Evolutionary conservation across 2,329 filamentous ascomycete species (phyloP), one percentile per base, ranked within the genome.

Genomic region (Colletotrichum sp.): DNA sequence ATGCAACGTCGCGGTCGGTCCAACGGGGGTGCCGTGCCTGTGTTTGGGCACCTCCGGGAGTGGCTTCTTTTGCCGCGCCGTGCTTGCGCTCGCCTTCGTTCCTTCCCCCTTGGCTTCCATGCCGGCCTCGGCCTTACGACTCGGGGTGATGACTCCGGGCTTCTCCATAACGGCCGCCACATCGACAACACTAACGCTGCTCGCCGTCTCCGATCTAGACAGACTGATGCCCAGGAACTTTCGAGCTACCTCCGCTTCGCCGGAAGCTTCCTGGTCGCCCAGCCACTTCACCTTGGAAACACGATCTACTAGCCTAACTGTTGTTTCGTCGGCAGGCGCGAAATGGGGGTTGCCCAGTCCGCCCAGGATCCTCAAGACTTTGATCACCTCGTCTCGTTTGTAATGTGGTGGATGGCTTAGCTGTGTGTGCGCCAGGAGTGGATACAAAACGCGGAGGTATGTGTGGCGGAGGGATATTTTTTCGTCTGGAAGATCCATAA

Each of bases 401-500:
- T 99, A 98, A 82, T 98, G 93, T 2, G 95, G 95, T 24, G 96
- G 93, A 69, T 95, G 90, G 80, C 92, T 94, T 58, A 99, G 91
- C 83, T 98, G 97, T 3, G 96, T 98, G 82, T 99, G 95, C 48
- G 95, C 94, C 26, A 99, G 89, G 28, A 99, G 89, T 0, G 97
- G 97, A 81, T 97, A 96, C 15, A 99, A 87, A 6, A 99, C 97
- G 36, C 97, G 93, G 8, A 99, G 90, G 82, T 99, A 99, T 6
- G 97, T 99, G 83, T 99, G 97, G 48, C 96, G 92, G 73, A 99
- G 87, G 21, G 92, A 89, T 77, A 89, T 88, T 76, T 91, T 92
- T 82, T 98, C 96, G 80, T 96, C 94, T 0, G 97, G 97, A 10
- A 99, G 89, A 83, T 99, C 97, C 80, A 98, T 92, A n/a, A 99